Evolutionary conservation across 352 stramenopile genomes (phyloP).

Genomic region (Phytopythium chamaehyphon): DNA sequence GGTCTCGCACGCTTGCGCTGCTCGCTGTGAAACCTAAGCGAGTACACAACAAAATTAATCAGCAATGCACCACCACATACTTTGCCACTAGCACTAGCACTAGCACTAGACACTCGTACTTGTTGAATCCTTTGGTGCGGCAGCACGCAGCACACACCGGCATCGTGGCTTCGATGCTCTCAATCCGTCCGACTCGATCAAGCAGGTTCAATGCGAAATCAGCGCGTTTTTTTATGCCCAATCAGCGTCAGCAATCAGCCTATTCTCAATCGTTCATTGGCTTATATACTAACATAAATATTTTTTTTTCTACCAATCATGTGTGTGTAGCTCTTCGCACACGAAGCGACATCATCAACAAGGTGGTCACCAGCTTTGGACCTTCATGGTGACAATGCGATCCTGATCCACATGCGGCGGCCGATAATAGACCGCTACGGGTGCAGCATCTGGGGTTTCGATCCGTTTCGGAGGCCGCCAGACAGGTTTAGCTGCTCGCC

Average conservation of each 20-base stretch:
- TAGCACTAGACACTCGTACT: constrained; percentile 18
- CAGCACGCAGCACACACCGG: constrained; percentile 68
- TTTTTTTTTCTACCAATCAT: constrained; percentile 4
- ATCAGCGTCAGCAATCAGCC: constrained; percentile 4
- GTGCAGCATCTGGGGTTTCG: not conserved
- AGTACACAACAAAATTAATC: not conserved
- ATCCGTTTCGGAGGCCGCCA: not conserved
- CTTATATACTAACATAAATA: constrained; percentile 6
- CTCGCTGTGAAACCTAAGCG: constrained; percentile 63
- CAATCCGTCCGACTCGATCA: not conserved
- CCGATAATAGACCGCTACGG: too few species aligned
- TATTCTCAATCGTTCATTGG: constrained; percentile 1
- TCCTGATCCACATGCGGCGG: too few species aligned
- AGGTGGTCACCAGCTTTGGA: constrained; percentile 1
- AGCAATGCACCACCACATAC: too few species aligned
- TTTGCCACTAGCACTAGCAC: too few species aligned
- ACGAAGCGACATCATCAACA: not conserved
- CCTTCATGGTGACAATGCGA: too few species aligned
- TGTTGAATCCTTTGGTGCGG: constrained; percentile 77
- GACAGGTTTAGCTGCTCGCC: not conserved
- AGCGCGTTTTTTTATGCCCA: constrained; percentile 17
- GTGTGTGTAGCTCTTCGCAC: not conserved
- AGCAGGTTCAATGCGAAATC: not conserved
- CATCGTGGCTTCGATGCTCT: constrained; percentile 26
- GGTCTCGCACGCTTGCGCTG: constrained; percentile 42